Conservation (phyloP, 371 early-diverging fungal species). For the Mortierella sp. region DNA sequence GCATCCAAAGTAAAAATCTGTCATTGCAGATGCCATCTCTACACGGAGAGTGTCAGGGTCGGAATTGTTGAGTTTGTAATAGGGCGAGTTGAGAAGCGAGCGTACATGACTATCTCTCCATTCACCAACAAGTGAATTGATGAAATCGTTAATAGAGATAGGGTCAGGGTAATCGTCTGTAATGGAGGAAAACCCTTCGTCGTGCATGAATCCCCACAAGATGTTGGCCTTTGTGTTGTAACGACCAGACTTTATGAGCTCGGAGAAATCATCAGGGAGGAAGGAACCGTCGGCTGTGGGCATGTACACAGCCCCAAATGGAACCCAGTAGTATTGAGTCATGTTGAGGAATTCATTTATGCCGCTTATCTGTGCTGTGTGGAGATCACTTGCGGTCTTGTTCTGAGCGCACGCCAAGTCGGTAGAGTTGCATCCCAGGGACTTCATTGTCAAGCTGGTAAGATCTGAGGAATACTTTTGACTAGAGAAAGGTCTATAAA, state of each 20-base stretch:
- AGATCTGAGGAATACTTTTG: slow-evolving; percentile 4
- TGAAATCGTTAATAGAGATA: slow-evolving; percentile 7
- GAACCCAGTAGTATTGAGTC: slow-evolving; percentile 18
- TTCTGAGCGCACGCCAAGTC: slow-evolving; percentile 38
- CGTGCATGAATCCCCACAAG: slow-evolving; percentile 35
- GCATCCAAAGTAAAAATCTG: slow-evolving; percentile 33
- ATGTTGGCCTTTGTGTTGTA: slow-evolving; percentile 41
- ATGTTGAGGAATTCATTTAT: background rate
- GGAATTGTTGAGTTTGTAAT: slow-evolving; percentile 22
- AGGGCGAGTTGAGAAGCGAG: slow-evolving; percentile 18
- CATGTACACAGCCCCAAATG: background rate
- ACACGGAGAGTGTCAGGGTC: slow-evolving; percentile 27
- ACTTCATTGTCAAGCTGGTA: slow-evolving; percentile 9
- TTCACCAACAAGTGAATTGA: background rate
- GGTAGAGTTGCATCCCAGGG: slow-evolving; percentile 9
- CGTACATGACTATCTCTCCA: slow-evolving; percentile 3
- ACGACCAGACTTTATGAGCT: slow-evolving; percentile 18
- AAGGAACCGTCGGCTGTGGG: slow-evolving; percentile 26
- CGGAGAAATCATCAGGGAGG: slow-evolving; percentile 27
- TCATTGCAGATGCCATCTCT: background rate
- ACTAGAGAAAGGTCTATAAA: slow-evolving; percentile 26
- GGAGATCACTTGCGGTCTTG: slow-evolving; percentile 19
- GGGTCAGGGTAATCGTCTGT: slow-evolving; percentile 3
- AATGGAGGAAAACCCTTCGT: slow-evolving; percentile 8
- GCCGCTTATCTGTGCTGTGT: slow-evolving; percentile 16